A percentile compares a stretch with the other conserved stretches of the same genome.
phyloP scores from a whole-genome alignment of 2,329 filamentous ascomycete species.

The Cladophialophora chaetospira region DNA sequence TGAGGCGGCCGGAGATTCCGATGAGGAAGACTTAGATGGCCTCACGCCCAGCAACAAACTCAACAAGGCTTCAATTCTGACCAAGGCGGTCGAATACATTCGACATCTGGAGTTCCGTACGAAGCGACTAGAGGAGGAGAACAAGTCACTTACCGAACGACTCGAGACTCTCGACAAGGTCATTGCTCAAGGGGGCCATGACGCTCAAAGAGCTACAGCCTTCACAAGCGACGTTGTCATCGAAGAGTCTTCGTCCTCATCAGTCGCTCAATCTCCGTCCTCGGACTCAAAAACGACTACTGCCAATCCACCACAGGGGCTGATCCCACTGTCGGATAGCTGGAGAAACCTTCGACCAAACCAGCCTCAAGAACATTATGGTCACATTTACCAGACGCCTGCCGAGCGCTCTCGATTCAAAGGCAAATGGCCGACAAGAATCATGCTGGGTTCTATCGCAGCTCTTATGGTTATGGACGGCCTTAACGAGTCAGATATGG shows the following conservation, averaged over 20 bases:
- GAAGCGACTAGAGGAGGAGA: constrained; percentile 77
- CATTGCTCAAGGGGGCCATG: constrained; percentile 48
- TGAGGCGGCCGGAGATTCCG: constrained; percentile 62
- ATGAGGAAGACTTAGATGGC: constrained; percentile 78
- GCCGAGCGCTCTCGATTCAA: constrained; percentile 48
- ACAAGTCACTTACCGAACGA: constrained; percentile 73
- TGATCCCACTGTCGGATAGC: constrained; percentile 48
- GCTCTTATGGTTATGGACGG: constrained; percentile 91
- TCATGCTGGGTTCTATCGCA: constrained; percentile 91
- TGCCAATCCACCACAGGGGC: constrained; percentile 42
- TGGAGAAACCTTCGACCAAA: constrained; percentile 46
- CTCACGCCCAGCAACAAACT: constrained; percentile 87
- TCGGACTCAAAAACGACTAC: constrained; percentile 52
- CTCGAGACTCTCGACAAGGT: constrained; percentile 76
- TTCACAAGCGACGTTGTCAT: constrained; percentile 34
- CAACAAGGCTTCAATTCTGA: constrained; percentile 95
- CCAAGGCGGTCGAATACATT: constrained; percentile 96
- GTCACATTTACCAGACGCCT: constrained; percentile 39
- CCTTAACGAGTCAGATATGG: constrained; percentile 66
- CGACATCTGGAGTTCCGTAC: constrained; percentile 90
- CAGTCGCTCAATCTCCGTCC: constrained; percentile 1
- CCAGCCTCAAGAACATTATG: constrained; percentile 34
- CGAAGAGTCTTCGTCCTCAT: constrained; percentile 20
- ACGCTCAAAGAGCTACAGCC: constrained; percentile 30
- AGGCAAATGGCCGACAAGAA: constrained; percentile 64